Evolutionary conservation across 2,329 filamentous ascomycete genomes (phyloP), one percentile per base, ranked within the genome.

Genomic region (Trichoderma brevicompactum): DNA sequence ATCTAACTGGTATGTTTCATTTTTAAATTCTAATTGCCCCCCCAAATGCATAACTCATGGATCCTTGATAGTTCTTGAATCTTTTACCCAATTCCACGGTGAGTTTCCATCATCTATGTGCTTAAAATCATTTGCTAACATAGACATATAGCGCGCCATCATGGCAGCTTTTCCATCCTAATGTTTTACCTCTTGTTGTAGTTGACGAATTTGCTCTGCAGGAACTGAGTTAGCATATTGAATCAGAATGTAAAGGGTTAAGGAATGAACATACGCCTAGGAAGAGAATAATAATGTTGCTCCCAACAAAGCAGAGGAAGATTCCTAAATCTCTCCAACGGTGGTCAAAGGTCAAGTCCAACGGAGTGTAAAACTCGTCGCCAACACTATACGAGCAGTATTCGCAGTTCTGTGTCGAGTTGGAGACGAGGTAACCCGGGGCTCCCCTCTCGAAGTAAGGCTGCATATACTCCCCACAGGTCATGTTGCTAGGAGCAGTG

Each of bases 241-340:
- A 56, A n/a, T 46, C 38, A 43, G 19, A 55, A 43, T 50, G 12
- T n/a, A 36, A 53, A 46, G 2, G 23, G 49, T 9, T 17, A 46
- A 8, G 10, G 36, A 44, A 8, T 17, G 7, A 58, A 80, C 84
- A 76, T 79, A 86, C 84, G 49, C 82, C 85, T 53, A 79, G 7
- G 61, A 85, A 79, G 36, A 87, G 72, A 67, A 87, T 84, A 34
- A 91, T 83, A 72, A 95, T 73, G 75, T 96, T 96, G 73, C 89
- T 92, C 13, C 79, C 91, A 61, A 96, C 83, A 73, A 93, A 96
- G 1, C 88, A 89, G 38, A 85, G 70, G 70, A 89, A 89, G 68
- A 96, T 96, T 1, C 92, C 93, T 65, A 95, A 66, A 70, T 97
- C 92, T 64, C 92, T 85, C 92, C 92, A 96, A 15, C 92, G 81